These are phyloP conservation scores for Coccomyxa subellipsoidea DNA, from an alignment of 163 green algal genomes.

Conservation along the genomic window DNA sequence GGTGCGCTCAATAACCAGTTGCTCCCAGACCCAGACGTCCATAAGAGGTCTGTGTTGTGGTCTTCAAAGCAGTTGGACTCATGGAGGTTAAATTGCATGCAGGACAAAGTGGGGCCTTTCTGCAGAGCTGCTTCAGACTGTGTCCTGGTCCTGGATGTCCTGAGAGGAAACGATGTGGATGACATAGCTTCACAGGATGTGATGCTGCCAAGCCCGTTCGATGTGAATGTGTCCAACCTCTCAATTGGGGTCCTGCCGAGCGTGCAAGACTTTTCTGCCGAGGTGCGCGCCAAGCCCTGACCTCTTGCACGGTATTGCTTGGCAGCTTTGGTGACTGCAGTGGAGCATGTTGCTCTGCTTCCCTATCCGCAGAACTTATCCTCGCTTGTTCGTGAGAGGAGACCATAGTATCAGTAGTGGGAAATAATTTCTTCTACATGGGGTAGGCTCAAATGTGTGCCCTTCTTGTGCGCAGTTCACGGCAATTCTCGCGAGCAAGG, in stretches of 20 bases:
- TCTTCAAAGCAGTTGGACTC: neutral
- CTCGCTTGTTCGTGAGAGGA: no score
- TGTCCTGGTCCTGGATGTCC: neutral
- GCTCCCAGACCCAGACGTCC: neutral
- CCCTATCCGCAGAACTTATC: no score
- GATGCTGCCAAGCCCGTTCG: neutral
- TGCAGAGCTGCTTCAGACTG: conserved; percentile 8
- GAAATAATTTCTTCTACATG: neutral
- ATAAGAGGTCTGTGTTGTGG: neutral
- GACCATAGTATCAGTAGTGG: no score
- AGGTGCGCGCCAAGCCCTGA: neutral
- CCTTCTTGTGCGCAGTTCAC: neutral
- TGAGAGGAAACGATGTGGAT: neutral
- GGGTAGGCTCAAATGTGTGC: neutral
- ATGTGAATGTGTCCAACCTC: conserved; percentile 1
- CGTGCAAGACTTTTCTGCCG: neutral
- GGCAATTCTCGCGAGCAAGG: neutral
- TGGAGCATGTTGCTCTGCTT: no score
- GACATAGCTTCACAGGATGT: conserved; percentile 1
- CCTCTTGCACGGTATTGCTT: no score
- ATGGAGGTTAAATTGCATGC: neutral
- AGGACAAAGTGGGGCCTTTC: conserved; percentile 18
- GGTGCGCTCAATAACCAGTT: neutral
- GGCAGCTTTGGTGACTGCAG: no score
- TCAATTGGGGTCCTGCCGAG: neutral